Base-by-base conservation (phyloP, 495 filamentous ascomycete genomes). In the Hypoxylon crocopeplum region DNA sequence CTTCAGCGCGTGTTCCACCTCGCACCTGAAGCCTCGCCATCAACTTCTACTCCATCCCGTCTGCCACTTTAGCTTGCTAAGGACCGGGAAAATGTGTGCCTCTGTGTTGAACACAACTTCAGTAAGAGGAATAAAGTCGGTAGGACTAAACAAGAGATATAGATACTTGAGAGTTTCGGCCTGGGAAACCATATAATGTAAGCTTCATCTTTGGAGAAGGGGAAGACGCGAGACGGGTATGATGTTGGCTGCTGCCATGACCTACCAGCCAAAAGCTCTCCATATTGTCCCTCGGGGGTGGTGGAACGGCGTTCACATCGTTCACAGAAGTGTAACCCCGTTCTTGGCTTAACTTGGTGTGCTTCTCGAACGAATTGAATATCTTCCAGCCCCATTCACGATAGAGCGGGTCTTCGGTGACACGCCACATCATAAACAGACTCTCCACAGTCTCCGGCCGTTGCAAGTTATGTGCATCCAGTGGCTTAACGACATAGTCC, bases 121-220 rank as follows among this genome's bases (percentile, higher is more conserved):
- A 48, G 85, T 82, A 12, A 92, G 73, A 0, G 88, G 84, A 46
- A 91, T 77, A 22, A 70, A 49, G 32, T 89, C 86, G 15, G 75
- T 77, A 19, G 84, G 82, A 5, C 86, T 88, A 72, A 93, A 92
- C 45, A 92, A 76, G 3, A 92, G 82, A 70, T 90, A 92, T 63
- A 92, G 82, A 67, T 92, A 92, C 75, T 93, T 93, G 17, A 93
- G 78, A 27, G 89, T 92, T 73, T 93, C 89, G 16, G 89, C 88
- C 83, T 86, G 49, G 8, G 17, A 44, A 39, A 44, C 29, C 49
- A 21, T 17, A 39, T 40, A 33, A 42, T 33, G 48, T 53, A 40
- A 59, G 48, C 15, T 40, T 41, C 40, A 17, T 47, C 48, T 24
- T 59, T 45, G 0, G 12, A 17, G 12, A 15, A 13, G 44, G 15